Evolutionary conservation across 441 rosid genomes (phyloP).

Genomic region (Macaranga tanarius): DNA sequence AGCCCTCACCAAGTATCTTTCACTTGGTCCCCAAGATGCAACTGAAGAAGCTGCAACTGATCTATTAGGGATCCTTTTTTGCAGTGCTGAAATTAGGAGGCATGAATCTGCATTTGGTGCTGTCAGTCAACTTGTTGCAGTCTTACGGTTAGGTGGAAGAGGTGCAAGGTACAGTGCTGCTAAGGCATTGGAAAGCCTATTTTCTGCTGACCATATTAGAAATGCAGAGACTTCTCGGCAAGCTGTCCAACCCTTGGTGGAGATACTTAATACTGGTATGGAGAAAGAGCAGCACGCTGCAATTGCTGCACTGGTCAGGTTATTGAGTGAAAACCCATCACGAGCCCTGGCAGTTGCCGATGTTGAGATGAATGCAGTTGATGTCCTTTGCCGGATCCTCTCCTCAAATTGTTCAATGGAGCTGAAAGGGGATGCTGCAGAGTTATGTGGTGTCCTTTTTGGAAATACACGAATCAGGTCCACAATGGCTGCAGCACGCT

Average conservation of each 20-base stretch:
- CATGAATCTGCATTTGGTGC: constrained; percentile 98
- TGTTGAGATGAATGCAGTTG: constrained; percentile 99
- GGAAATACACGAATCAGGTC: constrained; percentile 94
- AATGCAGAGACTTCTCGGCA: constrained; percentile 93
- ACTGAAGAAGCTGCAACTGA: constrained; percentile 99
- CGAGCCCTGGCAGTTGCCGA: constrained; percentile 97
- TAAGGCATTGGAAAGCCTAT: constrained; percentile 94
- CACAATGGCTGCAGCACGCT: constrained; percentile 97
- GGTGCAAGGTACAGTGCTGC: constrained; percentile 98
- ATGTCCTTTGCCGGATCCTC: constrained; percentile 97
- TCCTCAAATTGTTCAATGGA: constrained; percentile 93
- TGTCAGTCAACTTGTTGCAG: constrained; percentile 97
- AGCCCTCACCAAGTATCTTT: constrained; percentile 94
- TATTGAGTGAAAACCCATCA: constrained; percentile 96
- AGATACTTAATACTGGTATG: constrained; percentile 91
- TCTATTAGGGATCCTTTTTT: constrained; percentile 84
- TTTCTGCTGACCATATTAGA: constrained; percentile 95
- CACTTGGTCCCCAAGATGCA: constrained; percentile 98
- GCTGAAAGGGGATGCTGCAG: constrained; percentile 99
- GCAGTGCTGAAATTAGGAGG: constrained; percentile 91
- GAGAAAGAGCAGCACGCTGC: constrained; percentile 99
- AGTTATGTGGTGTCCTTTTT: constrained; percentile 95
- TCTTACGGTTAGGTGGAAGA: constrained; percentile 96
- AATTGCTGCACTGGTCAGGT: constrained; percentile 93
- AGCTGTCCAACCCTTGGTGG: constrained; percentile 99